phyloP scores from a whole-genome alignment of 108 stramenopile species.

The Craspedostauros australis region DNA sequence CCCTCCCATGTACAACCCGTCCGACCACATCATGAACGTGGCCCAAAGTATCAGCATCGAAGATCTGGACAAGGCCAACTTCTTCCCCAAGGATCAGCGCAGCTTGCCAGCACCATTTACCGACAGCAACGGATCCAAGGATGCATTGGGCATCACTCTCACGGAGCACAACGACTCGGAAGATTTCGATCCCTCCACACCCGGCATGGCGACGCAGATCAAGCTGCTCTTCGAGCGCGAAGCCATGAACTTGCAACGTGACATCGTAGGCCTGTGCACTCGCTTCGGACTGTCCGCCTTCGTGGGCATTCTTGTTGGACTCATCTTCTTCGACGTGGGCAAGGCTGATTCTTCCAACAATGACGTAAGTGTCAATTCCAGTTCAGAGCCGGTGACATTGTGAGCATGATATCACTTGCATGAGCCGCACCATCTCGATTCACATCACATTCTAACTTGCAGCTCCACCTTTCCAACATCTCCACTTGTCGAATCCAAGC shows the following conservation, averaged over 20 bases:
- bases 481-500: too few relatives aligned
- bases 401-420: not conserved
- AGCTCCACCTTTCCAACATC: not conserved
- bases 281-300: constrained; percentile 46
- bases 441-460: not conserved
- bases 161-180: not conserved
- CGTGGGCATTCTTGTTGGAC: constrained; percentile 43
- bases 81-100: constrained; percentile 27
- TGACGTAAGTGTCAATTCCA: constrained; percentile 3
- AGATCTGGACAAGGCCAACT: constrained; percentile 23
- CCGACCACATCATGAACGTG: constrained; percentile 61
- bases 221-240: constrained; percentile 44
- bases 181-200: constrained; percentile 8
- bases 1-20: constrained; percentile 59
- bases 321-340: constrained; percentile 53
- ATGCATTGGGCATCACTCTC: constrained; percentile 25
- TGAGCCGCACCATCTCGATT: too few relatives aligned
- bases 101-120: constrained; percentile 7
- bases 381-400: not conserved
- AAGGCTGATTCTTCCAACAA: constrained; percentile 8
- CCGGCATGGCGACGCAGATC: constrained; percentile 28
- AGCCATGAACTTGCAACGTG: constrained; percentile 24
- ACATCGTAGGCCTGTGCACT: constrained; percentile 33
- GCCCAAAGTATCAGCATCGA: constrained; percentile 36
- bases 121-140: constrained; percentile 10